A percentile compares a stretch with the other conserved stretches of the same genome.
These are phyloP conservation scores for Malassezia japonica DNA, from an alignment of 1,284 basidiomycete species.

Conservation along the genomic window DNA sequence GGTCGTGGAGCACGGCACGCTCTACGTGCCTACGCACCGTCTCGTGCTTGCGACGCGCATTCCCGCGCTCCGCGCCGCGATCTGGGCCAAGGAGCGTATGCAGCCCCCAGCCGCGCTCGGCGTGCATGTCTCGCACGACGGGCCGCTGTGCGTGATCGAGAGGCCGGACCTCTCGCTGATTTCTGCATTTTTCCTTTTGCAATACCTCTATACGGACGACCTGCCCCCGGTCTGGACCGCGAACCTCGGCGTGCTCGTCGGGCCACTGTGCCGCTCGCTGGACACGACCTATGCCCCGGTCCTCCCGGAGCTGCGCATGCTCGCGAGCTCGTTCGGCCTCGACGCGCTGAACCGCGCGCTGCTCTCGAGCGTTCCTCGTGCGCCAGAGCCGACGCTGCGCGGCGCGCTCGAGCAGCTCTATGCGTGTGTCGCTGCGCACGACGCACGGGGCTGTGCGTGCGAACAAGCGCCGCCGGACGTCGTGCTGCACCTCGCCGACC, in stretches of 20 bases:
- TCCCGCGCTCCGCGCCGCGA: conserved; percentile 50
- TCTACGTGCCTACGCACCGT: conserved; percentile 59
- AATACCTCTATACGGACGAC: conserved; percentile 80
- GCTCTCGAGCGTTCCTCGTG: conserved; percentile 42
- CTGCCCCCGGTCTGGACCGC: conserved; percentile 75
- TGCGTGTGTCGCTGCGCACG: conserved; percentile 12
- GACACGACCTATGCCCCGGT: conserved; percentile 60
- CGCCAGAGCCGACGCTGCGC: conserved; percentile 52
- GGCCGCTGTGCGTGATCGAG: background rate
- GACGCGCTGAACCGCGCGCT: conserved; percentile 49
- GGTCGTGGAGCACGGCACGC: conserved; percentile 40
- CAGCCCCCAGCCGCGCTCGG: background rate
- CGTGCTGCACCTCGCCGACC: conserved; percentile 64
- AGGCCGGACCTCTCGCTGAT: conserved; percentile 54
- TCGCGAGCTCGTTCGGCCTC: conserved; percentile 55
- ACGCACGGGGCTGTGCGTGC: conserved; percentile 1
- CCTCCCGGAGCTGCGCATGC: conserved; percentile 54
- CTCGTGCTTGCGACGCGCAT: conserved; percentile 58
- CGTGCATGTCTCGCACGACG: background rate
- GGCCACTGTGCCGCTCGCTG: conserved; percentile 50
- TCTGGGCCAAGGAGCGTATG: conserved; percentile 1
- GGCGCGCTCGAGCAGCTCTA: conserved; percentile 55
- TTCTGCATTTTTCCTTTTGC: conserved; percentile 65
- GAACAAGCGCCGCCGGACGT: conserved; percentile 54
- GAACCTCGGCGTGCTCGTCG: conserved; percentile 57